Conservation (phyloP, 331 rosid species). For the Malus hybrid region DNA sequence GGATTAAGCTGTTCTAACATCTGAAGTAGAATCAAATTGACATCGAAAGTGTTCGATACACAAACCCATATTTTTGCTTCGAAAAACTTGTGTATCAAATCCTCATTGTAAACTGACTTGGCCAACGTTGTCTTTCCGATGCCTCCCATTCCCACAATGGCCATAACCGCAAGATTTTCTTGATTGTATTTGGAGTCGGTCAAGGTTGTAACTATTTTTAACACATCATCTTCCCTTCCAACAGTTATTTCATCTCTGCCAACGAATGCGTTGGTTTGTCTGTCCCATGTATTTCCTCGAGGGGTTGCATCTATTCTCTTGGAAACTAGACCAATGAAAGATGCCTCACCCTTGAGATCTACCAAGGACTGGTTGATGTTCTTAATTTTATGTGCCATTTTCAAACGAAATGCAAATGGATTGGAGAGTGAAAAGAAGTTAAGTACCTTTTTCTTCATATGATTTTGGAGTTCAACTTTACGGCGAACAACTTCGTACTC, state of each 20-base stretch:
- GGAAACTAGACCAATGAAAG: not conserved
- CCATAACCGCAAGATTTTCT: too few relatives aligned
- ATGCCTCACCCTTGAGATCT: not conserved
- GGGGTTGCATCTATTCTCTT: not conserved
- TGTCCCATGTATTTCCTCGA: not conserved
- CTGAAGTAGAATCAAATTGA: too few relatives aligned
- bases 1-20: not conserved
- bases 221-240: too few relatives aligned
- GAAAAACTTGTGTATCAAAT: not conserved
- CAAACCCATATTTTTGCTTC: not conserved
- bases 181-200: too few relatives aligned
- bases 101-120: not conserved
- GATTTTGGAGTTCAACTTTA: not conserved
- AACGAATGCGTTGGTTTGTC: too few relatives aligned
- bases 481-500: not conserved
- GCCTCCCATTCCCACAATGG: too few relatives aligned
- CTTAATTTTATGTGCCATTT: conserved; percentile 1
- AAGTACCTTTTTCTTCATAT: not conserved
- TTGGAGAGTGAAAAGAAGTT: too few relatives aligned
- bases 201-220: too few relatives aligned
- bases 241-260: too few relatives aligned
- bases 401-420: not conserved
- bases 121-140: too few relatives aligned
- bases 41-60: too few relatives aligned
- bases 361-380: not conserved